Base-by-base conservation (phyloP, 2,329 filamentous ascomycete genomes). In the Aurifilum marmelostoma region DNA sequence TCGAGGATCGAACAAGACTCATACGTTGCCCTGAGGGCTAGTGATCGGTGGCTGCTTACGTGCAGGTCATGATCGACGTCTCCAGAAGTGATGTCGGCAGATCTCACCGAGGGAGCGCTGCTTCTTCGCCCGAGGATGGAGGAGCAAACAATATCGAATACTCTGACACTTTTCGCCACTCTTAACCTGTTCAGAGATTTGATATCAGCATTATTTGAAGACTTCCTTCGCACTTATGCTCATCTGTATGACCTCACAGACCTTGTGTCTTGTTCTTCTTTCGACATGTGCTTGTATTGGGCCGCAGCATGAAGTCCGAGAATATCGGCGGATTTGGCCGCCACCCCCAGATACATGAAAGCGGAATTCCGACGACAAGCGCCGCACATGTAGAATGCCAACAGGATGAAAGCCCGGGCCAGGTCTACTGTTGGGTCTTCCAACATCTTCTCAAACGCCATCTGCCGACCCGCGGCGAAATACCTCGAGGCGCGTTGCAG, bases 281-380 rank as follows among this genome's bases (percentile, higher is more conserved):
- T 66, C 1, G 62, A 59, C 7, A 52, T 66, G 65, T 66, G 63
- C 56, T 72, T 72, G 67, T 76, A 78, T 73, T 69, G 79, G 70
- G 73, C 77, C 70, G 67, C 75, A 66, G 75, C 77, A 77, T 89
- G 86, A 8, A 89, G 73, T 0, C 88, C 88, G 0, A 90, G 73
- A 0, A 86, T 85, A 3, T 85, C 83, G 0, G 88, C 87, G 0
- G 87, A 85, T 66, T 86, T 83, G 0, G 84, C 81, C 1, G 88
- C 87, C 11, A 89, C 83, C 0, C 87, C 87, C 2, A 90, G 75
- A 67, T 89, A 89, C 85, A 90, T 88, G 66, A 88, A 90, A 0
- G 87, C 87, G 0, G 87, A 82, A 67, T 89, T 89, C 11, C 87
- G 80, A 41, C 85, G 84, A 65, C 87, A 89, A 4, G 85, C 84